Evolutionary conservation across 352 stramenopile genomes (phyloP).

Genomic region (Globisporangium canariense): DNA sequence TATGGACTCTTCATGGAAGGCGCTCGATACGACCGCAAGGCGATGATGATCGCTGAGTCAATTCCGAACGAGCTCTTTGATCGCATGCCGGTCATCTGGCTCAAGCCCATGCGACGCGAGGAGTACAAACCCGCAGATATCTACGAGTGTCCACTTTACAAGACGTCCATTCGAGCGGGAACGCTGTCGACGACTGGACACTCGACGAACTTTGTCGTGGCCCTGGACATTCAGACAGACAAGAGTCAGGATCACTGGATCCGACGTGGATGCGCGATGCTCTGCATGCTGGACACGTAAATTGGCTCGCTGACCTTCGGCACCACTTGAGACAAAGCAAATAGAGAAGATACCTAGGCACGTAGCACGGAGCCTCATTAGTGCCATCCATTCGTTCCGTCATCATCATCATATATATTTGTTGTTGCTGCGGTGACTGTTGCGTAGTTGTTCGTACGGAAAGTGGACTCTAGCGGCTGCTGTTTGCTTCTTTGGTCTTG

Average conservation of each 20-base stretch:
- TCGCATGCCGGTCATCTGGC: conserved; percentile 90
- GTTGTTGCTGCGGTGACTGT: not conserved
- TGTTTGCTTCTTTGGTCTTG: conserved; percentile 16
- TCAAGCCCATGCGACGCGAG: conserved; percentile 77
- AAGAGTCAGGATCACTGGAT: conserved; percentile 90
- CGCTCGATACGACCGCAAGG: conserved; percentile 81
- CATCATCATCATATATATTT: conserved; percentile 5
- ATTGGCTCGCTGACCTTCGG: not conserved
- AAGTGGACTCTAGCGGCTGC: not conserved
- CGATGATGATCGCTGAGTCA: conserved; percentile 85
- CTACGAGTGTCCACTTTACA: conserved; percentile 93
- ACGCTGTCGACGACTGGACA: conserved; percentile 92
- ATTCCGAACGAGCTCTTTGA: conserved; percentile 88
- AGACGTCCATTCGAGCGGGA: conserved; percentile 88
- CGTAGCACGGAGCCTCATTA: not conserved
- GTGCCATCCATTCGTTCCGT: not conserved
- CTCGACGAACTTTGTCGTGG: conserved; percentile 93
- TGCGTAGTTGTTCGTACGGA: not conserved
- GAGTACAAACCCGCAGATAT: conserved; percentile 71
- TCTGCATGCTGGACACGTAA: conserved; percentile 94
- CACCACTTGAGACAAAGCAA: not conserved
- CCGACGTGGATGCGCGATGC: conserved; percentile 90
- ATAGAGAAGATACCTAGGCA: conserved; percentile 4
- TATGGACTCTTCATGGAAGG: conserved; percentile 95
- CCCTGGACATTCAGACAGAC: conserved; percentile 81